Evolutionary conservation across 2,329 filamentous ascomycete species (phyloP).

Genomic region (Colletotrichum spinosum): DNA sequence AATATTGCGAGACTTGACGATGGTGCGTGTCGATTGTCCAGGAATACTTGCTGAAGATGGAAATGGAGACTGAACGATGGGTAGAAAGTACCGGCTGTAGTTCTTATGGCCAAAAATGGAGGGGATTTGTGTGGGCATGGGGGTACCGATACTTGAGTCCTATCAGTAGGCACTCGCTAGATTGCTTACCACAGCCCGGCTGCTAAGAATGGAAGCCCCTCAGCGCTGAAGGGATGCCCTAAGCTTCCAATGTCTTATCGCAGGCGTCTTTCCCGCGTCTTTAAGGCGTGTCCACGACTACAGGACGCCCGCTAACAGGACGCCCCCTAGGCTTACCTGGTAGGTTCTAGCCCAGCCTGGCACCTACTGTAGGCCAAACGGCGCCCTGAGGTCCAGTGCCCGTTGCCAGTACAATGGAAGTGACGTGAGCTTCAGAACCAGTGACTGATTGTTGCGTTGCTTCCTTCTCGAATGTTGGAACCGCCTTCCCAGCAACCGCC

Average conservation of each 20-base stretch:
- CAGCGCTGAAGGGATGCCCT: conserved; percentile 17
- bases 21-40: neutral
- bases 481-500: conserved; percentile 19
- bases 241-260: neutral
- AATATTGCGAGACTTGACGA: too few species aligned
- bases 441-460: conserved; percentile 3
- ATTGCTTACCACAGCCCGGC: conserved; percentile 16
- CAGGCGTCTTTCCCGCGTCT: neutral
- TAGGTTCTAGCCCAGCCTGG: conserved; percentile 6
- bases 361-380: neutral
- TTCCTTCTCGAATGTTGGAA: conserved; percentile 24
- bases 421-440: conserved; percentile 17
- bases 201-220: conserved; percentile 3
- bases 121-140: neutral
- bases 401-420: conserved; percentile 17
- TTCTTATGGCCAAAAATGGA: neutral
- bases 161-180: conserved; percentile 11
- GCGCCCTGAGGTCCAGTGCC: conserved; percentile 11
- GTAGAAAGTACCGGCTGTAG: conserved; percentile 1
- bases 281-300: neutral
- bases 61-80: neutral
- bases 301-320: too few species aligned
- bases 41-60: conserved; percentile 8
- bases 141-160: conserved; percentile 27
- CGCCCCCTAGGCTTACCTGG: neutral